phyloP scores from a whole-genome alignment of 2,329 filamentous ascomycete genomes.

The Calonectria leucothoes region DNA sequence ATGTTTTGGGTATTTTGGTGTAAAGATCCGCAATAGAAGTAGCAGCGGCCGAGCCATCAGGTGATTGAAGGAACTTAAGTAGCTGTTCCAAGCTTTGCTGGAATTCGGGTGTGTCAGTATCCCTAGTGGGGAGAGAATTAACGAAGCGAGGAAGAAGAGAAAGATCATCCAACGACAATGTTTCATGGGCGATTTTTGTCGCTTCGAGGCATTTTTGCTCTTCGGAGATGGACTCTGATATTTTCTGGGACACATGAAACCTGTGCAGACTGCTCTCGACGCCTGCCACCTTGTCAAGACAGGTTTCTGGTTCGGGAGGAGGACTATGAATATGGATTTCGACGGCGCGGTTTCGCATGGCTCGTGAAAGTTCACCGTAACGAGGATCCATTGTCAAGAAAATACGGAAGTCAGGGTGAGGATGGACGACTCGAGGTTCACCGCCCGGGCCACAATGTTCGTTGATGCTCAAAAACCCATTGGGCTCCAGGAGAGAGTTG shows the following conservation, averaged over 20 bases:
- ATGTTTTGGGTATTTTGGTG: constrained; percentile 42
- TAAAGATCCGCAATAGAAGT: constrained; percentile 51
- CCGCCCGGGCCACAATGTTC: constrained; percentile 90
- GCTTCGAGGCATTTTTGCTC: constrained; percentile 38
- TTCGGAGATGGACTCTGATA: constrained; percentile 42
- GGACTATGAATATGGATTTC: constrained; percentile 81
- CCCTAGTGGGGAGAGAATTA: constrained; percentile 34
- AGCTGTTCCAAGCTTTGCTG: constrained; percentile 36
- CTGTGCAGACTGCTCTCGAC: constrained; percentile 64
- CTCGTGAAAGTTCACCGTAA: constrained; percentile 92
- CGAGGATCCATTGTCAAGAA: constrained; percentile 94
- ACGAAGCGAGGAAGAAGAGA: constrained; percentile 50
- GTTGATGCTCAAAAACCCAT: constrained; percentile 89
- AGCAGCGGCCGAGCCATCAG: constrained; percentile 43
- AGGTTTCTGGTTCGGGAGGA: constrained; percentile 46
- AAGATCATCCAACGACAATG: constrained; percentile 60
- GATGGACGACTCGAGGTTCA: constrained; percentile 80
- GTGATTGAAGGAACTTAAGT: constrained; percentile 47
- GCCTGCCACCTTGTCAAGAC: constrained; percentile 54
- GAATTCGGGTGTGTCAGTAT: constrained; percentile 12
- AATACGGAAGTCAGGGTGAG: constrained; percentile 88
- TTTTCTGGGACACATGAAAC: constrained; percentile 53
- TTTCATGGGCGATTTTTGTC: constrained; percentile 55
- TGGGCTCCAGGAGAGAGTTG: constrained; percentile 93
- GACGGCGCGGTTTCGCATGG: constrained; percentile 94